Base-by-base conservation (phyloP, 2,329 filamentous ascomycete species). In the Huntiella omanensis region DNA sequence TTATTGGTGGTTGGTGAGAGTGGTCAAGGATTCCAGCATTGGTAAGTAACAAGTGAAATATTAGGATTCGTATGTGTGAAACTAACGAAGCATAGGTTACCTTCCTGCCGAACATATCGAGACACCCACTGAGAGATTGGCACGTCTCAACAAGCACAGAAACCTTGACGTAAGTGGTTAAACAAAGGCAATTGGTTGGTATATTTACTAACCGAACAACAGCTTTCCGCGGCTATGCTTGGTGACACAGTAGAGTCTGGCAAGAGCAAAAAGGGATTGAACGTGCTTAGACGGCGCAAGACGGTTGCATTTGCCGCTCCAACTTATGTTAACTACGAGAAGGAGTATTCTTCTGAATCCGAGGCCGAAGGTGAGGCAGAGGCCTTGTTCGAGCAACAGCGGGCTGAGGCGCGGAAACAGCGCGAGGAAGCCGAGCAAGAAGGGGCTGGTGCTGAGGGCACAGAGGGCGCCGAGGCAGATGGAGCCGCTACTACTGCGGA, bases 1-100 rank as follows among this genome's bases (percentile, higher is more conserved):
- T 64, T 98, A 98, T 62, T 98, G 91, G 91, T 98, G 91, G 91
- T 74, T 98, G 51, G 91, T 98, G 11, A 75, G 88, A 53, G 83
- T 98, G 40, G 87, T 96, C 45, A 96, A 96, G 62, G 91, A 98
- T 63, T 92, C 83, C 60, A 96, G 86, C 59, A 98, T 98, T 61
- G 75, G 72, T 77, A 60, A 48, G 66, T 55, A 35, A 28, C 22
- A 8, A 28, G 22, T 28, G 22, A 28, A 28, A 41, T 32, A 1
- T n/a, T 5, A 11, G 16, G 11, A 13, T 28, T 32, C 17, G 16
- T 12, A 8, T 15, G 33, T 7, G n/a, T 32, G 22, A 32, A 41
- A 19, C 38, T 17, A 16, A 15, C 15, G 4, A 40, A 28, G 13
- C 15, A 40, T 51, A 94, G 88, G 88, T 38, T 98, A 98, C 58